phyloP scores from a whole-genome alignment of 192 early-diverging fungal genomes.

The Backusella australiensis region DNA sequence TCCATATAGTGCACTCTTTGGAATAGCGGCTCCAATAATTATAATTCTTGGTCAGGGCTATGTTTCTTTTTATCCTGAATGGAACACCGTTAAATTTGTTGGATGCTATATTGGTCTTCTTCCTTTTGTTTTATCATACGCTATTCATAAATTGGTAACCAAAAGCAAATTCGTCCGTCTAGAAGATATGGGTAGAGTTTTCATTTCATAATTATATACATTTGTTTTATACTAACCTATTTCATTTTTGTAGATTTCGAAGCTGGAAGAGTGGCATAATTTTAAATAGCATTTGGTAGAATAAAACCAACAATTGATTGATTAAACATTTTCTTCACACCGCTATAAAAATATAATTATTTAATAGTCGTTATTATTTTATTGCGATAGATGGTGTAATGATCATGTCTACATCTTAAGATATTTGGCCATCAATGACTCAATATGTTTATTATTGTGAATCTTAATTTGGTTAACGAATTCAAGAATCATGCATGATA shows the following conservation, averaged over 20 bases:
- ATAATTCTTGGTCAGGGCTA: constrained; percentile 58
- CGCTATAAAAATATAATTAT: no score
- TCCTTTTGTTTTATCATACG: background rate
- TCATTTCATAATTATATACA: background rate
- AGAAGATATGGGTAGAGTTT: background rate
- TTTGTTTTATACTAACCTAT: background rate
- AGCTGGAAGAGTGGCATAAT: background rate
- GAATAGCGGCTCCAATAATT: constrained; percentile 57
- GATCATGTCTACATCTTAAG: no score
- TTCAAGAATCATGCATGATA: background rate
- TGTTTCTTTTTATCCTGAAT: constrained; percentile 37
- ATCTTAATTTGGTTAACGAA: background rate
- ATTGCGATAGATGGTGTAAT: no score
- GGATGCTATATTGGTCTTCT: background rate
- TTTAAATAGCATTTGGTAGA: background rate
- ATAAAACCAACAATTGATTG: no score
- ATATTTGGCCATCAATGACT: background rate
- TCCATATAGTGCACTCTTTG: constrained; percentile 68
- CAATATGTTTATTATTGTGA: background rate
- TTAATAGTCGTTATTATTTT: no score
- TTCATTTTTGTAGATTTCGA: background rate
- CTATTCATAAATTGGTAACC: background rate
- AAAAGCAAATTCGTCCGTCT: background rate
- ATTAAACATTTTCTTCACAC: no score
- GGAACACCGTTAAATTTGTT: background rate